Evolutionary conservation across 2,329 filamentous ascomycete genomes (phyloP).

Genomic region (Shiraia sp.): DNA sequence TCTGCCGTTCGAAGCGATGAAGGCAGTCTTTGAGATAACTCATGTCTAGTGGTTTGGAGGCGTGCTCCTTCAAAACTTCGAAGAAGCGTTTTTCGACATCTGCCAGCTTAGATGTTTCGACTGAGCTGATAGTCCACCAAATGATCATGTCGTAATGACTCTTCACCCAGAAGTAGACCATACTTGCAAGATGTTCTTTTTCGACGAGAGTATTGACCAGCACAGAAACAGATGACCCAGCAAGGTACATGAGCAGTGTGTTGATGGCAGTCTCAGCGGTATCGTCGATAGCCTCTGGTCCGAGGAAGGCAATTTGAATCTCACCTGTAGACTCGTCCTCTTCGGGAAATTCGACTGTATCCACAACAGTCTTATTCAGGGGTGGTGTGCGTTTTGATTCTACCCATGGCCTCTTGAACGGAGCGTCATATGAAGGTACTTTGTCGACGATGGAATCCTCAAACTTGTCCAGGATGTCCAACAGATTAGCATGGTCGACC

Average conservation of each 20-base stretch:
- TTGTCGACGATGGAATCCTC: conserved; percentile 83
- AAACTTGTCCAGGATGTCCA: conserved; percentile 82
- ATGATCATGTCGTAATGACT: conserved; percentile 80
- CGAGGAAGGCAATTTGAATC: conserved; percentile 82
- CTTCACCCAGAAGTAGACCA: conserved; percentile 78
- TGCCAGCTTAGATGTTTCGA: conserved; percentile 81
- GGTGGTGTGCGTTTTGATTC: conserved; percentile 79
- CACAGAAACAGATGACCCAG: conserved; percentile 89
- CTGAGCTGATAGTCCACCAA: conserved; percentile 82
- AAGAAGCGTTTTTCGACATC: conserved; percentile 86
- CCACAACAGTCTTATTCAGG: conserved; percentile 71
- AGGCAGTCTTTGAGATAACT: conserved; percentile 88
- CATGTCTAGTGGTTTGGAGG: conserved; percentile 82
- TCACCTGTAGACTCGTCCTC: conserved; percentile 95
- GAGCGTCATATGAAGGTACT: conserved; percentile 72
- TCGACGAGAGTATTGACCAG: conserved; percentile 93
- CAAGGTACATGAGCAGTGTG: conserved; percentile 81
- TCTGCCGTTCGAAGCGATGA: conserved; percentile 75
- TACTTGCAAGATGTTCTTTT: conserved; percentile 87
- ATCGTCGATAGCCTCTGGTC: conserved; percentile 76
- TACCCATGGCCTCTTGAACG: conserved; percentile 88
- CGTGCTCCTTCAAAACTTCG: conserved; percentile 79
- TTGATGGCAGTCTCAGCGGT: conserved; percentile 69
- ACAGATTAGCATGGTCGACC: conserved; percentile 77
- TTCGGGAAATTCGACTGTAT: conserved; percentile 89